Percentiles rank a stretch among this genome's conserved stretches.
These are phyloP conservation scores for Fusarium palustre DNA, from an alignment of 2,329 filamentous ascomycete genomes.

Conservation along the genomic window DNA sequence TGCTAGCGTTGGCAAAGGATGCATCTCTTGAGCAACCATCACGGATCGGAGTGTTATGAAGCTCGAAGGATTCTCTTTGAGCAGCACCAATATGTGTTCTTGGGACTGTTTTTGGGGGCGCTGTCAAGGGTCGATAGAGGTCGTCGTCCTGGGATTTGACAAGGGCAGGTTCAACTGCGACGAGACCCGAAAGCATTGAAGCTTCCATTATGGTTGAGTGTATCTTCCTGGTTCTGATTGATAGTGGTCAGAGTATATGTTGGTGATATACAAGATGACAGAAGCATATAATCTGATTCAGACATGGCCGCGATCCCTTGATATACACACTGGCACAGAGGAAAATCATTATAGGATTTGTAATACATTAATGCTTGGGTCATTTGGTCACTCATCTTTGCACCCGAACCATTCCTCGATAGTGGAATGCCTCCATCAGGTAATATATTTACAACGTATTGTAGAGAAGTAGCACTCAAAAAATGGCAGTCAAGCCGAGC, in stretches of 20 bases:
- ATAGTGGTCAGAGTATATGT: background rate
- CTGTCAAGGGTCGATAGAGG: conserved; percentile 41
- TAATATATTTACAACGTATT: background rate
- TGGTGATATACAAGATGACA: background rate
- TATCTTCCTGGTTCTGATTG: background rate
- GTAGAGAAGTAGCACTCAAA: background rate
- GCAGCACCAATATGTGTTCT: conserved; percentile 56
- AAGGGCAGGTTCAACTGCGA: conserved; percentile 49
- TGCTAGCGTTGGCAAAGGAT: conserved; percentile 14
- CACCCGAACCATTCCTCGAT: background rate
- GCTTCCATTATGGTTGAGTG: conserved; percentile 50
- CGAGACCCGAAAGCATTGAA: conserved; percentile 49
- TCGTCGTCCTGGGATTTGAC: conserved; percentile 34
- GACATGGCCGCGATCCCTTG: background rate
- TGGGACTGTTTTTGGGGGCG: conserved; percentile 53
- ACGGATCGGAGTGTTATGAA: conserved; percentile 41
- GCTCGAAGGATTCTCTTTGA: conserved; percentile 49
- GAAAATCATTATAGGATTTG: background rate
- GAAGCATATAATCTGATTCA: background rate
- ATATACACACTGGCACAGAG: background rate
- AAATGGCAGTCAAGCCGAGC: conserved; percentile 4
- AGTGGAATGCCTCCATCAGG: conserved; percentile 34
- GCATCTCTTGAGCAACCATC: conserved; percentile 18
- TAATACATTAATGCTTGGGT: conserved; percentile 9
- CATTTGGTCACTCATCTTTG: conserved; percentile 17